Base-by-base conservation (phyloP, 176 grass and related monocot genomes). In the Triticum timopheevii region DNA sequence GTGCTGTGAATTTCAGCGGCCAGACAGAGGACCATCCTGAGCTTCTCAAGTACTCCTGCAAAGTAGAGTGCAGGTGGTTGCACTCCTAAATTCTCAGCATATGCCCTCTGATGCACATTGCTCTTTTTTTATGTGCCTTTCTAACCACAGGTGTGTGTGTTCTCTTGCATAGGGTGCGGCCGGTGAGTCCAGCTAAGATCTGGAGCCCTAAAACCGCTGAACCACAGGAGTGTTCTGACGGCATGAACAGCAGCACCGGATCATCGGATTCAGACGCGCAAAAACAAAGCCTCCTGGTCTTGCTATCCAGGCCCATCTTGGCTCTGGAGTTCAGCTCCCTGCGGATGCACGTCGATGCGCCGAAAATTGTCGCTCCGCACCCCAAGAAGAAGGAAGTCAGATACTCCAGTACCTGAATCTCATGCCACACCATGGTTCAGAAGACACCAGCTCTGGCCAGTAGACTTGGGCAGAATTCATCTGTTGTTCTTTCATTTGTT, bases 31-130 rank as follows among this genome's bases (percentile, higher is more conserved):
- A 96, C 79, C 83, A 90, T 90, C 87, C 92, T 69, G 88, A 94
- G 56, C 92, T 99, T 89, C 92, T 99, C 28, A 93, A 96, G 82
- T 99, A 99, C 66, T 93, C 97, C 31, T 99, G 97, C 77, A 70
- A 94, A 76, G 33, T 99, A 73, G 88, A 93, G 90, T 99, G 97
- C 94, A 93, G 97, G 97, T 94, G 34, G 71, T 73, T 27, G 13
- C 76, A 71, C 64, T 69, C 79, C 65, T 72, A 45, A 79, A 66
- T 15, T 36, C 52, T 64, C 28, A 36, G 58, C 16, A 54, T 67
- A 65, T 61, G 40, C 28, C 13, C 15, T 82, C 22, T 64, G 25
- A 74, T n/a, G 49, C 35, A 42, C 49, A 85, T 67, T 75, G 20
- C 64, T 65, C 13, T 22, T 30, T 6, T 22, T 30, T 6, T 67